Evolutionary conservation across 2,329 filamentous ascomycete genomes (phyloP).

Genomic region (Xylariaceae sp.): DNA sequence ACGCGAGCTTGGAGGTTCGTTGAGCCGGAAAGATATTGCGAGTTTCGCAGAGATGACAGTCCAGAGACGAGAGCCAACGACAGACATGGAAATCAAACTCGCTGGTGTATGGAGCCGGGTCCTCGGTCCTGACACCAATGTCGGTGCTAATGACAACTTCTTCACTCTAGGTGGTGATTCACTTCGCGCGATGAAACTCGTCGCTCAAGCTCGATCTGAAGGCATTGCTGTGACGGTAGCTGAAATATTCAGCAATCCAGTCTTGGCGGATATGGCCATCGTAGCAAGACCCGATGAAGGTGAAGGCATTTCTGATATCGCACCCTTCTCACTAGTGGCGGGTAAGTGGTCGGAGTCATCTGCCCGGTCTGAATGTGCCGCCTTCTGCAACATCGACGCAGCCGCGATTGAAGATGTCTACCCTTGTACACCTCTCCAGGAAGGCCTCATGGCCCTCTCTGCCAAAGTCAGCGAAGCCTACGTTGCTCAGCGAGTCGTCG

Average conservation of each 20-base stretch:
- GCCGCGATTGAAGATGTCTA: conserved; percentile 45
- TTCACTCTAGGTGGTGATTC: conserved; percentile 39
- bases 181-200: conserved; percentile 46
- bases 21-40: conserved; percentile 37
- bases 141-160: conserved; percentile 28
- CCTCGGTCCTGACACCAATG: conserved; percentile 29
- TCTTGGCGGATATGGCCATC: conserved; percentile 39
- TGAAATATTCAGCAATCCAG: conserved; percentile 41
- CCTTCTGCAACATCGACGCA: conserved; percentile 33
- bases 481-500: conserved; percentile 45
- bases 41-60: conserved; percentile 26
- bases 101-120: conserved; percentile 34
- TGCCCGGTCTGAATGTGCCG: conserved; percentile 34
- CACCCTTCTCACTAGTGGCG: conserved; percentile 37
- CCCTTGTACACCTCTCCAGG: conserved; percentile 51
- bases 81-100: conserved; percentile 33
- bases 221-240: conserved; percentile 41
- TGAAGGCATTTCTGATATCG: conserved; percentile 21
- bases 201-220: conserved; percentile 36
- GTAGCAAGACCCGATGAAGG: conserved; percentile 26
- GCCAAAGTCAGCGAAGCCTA: conserved; percentile 48
- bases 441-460: conserved; percentile 50
- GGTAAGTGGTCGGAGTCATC: conserved; percentile 28
- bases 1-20: conserved; percentile 38
- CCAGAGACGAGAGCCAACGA: conserved; percentile 33